Conservation (phyloP, 2,329 filamentous ascomycete genomes). For the Lasiodiplodia sp. region DNA sequence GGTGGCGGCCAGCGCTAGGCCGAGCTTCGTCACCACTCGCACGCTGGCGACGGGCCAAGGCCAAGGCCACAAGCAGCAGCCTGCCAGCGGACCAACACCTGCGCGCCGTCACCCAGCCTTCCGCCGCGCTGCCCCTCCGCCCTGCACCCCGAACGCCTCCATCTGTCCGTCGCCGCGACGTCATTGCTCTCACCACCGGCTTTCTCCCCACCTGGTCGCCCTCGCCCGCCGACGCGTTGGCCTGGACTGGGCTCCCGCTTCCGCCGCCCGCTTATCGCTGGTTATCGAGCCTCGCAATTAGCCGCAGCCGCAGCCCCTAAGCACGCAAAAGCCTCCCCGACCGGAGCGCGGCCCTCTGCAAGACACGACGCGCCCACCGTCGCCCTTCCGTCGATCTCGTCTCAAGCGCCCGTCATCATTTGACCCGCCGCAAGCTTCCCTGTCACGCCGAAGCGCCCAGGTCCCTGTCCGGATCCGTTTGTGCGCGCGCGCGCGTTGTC, state of each 20-base stretch:
- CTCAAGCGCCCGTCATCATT: slow-evolving; percentile 25
- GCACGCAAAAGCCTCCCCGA: slow-evolving; percentile 28
- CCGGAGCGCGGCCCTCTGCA: slow-evolving; percentile 29
- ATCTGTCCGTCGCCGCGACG: slow-evolving; percentile 20
- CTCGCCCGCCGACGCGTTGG: slow-evolving; percentile 6
- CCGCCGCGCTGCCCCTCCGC: slow-evolving; percentile 19
- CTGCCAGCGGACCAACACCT: slow-evolving; percentile 25
- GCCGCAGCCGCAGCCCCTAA: slow-evolving; percentile 28
- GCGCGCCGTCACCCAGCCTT: slow-evolving; percentile 20
- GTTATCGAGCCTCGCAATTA: slow-evolving; percentile 28
- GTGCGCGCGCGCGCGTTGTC: slow-evolving; percentile 21
- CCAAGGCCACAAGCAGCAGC: background rate
- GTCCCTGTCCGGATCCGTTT: slow-evolving; percentile 11
- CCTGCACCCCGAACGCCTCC: slow-evolving; percentile 25
- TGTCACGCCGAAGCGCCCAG: background rate
- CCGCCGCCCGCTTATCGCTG: slow-evolving; percentile 21
- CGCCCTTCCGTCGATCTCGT: slow-evolving; percentile 29
- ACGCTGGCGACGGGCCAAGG: background rate
- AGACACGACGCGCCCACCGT: slow-evolving; percentile 29
- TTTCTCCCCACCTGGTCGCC: slow-evolving; percentile 10
- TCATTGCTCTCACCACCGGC: slow-evolving; percentile 4
- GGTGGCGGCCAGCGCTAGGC: background rate
- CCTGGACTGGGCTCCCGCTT: slow-evolving; percentile 21
- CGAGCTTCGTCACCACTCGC: slow-evolving; percentile 16
- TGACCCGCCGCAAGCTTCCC: slow-evolving; percentile 11